Evolutionary conservation across 805 yeast species (phyloP).

Genomic region (Wickerhamiella australiensis): DNA sequence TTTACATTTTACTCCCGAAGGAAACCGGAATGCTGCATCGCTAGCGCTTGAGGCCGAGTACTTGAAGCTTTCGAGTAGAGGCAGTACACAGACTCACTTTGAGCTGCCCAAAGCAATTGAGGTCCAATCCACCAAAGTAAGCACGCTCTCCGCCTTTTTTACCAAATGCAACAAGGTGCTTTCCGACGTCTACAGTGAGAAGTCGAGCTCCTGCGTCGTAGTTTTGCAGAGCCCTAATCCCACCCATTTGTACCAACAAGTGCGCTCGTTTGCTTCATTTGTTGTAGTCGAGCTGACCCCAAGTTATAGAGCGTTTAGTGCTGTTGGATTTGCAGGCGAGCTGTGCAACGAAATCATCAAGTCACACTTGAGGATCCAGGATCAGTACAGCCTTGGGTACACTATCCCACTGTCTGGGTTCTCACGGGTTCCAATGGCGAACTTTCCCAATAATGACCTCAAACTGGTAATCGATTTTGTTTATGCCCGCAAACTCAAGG

Average conservation of each 20-base stretch:
- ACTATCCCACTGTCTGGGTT: conserved; percentile 48
- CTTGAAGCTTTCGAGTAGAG: not conserved
- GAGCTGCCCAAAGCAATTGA: conserved; percentile 32
- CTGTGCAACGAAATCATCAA: conserved; percentile 53
- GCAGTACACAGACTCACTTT: conserved; percentile 29
- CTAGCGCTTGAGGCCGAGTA: conserved; percentile 13
- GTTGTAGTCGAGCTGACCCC: conserved; percentile 53
- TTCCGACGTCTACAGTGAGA: conserved; percentile 48
- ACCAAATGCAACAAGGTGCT: conserved; percentile 45
- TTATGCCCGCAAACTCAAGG: conserved; percentile 64
- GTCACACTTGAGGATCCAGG: conserved; percentile 59
- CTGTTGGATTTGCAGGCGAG: conserved; percentile 66
- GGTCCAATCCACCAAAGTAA: conserved; percentile 37
- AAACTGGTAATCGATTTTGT: conserved; percentile 72
- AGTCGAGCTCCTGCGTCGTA: conserved; percentile 29
- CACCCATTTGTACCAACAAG: conserved; percentile 34
- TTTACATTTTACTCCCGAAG: conserved; percentile 6
- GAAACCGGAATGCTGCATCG: conserved; percentile 2
- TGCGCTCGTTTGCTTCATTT: conserved; percentile 41
- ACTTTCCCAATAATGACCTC: conserved; percentile 63
- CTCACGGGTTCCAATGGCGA: conserved; percentile 77
- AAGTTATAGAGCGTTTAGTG: conserved; percentile 34
- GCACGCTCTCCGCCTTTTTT: conserved; percentile 40
- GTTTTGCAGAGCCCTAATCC: conserved; percentile 56
- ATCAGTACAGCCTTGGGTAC: conserved; percentile 38